Conservation (phyloP, 2,329 filamentous ascomycete genomes). For the Podosphaera fusca region DNA sequence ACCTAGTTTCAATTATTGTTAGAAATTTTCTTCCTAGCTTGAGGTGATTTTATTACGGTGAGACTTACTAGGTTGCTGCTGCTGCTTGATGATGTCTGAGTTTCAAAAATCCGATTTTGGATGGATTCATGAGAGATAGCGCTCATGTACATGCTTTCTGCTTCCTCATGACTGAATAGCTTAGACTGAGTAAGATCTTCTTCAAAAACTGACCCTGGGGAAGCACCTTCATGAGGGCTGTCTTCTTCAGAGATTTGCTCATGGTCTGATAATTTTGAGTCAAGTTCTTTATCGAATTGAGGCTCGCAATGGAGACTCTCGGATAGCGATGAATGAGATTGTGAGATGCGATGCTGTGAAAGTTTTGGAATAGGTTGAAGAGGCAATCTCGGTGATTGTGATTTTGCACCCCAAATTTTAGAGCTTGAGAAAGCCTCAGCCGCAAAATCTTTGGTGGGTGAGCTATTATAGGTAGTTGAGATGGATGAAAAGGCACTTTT, state of each 20-base stretch:
- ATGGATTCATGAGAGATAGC: constrained; percentile 29
- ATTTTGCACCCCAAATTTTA: background rate
- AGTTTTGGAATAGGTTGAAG: constrained; percentile 8
- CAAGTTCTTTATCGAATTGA: too few species aligned
- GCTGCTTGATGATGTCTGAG: too few species aligned
- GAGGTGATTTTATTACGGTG: too few species aligned
- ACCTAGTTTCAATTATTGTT: too few species aligned
- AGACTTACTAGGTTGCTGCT: too few species aligned
- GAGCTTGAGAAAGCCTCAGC: background rate
- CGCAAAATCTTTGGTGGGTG: too few species aligned
- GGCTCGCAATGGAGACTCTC: background rate
- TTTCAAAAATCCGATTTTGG: background rate
- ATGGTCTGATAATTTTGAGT: too few species aligned
- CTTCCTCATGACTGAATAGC: constrained; percentile 56
- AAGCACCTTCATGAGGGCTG: constrained; percentile 5
- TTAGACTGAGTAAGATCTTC: constrained; percentile 40
- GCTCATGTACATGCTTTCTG: constrained; percentile 73
- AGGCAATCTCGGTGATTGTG: constrained; percentile 11
- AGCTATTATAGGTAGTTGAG: too few species aligned
- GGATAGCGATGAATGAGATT: constrained; percentile 11
- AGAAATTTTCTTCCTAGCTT: too few species aligned
- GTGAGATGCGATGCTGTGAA: constrained; percentile 12
- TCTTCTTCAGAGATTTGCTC: background rate
- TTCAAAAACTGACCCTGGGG: constrained; percentile 7
- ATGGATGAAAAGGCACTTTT: too few species aligned